These are phyloP conservation scores for Zhuliangozyma blackwelliae DNA, from an alignment of 1,139 yeast species.

Conservation along the genomic window DNA sequence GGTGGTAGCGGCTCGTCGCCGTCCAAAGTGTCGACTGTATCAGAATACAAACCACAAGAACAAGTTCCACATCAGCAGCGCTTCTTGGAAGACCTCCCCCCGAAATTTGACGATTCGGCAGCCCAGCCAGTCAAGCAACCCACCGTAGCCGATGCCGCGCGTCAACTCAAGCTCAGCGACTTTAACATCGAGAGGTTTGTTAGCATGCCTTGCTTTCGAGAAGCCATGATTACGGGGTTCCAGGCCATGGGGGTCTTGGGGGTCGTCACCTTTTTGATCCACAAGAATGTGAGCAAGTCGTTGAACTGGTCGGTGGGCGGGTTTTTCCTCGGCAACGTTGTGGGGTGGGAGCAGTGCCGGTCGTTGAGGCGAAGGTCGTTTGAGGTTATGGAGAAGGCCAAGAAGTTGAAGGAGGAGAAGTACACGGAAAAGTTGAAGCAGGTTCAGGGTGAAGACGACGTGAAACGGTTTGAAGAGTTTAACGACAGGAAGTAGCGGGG, in stretches of 20 bases:
- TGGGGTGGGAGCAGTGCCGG: constrained; percentile 93
- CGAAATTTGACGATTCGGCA: constrained; percentile 41
- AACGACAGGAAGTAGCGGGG: constrained; percentile 12
- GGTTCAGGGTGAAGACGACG: constrained; percentile 14
- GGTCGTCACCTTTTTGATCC: constrained; percentile 64
- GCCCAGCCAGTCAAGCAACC: constrained; percentile 16
- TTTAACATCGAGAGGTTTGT: constrained; percentile 53
- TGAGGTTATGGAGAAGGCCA: constrained; percentile 60
- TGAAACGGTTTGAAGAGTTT: constrained; percentile 24
- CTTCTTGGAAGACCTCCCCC: constrained; percentile 37
- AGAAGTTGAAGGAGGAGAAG: constrained; percentile 43
- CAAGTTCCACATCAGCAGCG: constrained; percentile 12
- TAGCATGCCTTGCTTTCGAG: constrained; percentile 83
- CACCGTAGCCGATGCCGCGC: constrained; percentile 29
- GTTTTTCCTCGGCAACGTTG: constrained; percentile 70
- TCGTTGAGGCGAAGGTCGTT: constrained; percentile 60
- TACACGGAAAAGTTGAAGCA: constrained; percentile 25
- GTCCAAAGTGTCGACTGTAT: constrained; percentile 24
- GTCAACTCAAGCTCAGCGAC: constrained; percentile 39
- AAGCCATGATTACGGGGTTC: constrained; percentile 82
- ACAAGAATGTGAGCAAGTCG: constrained; percentile 58
- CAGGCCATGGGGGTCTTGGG: constrained; percentile 81
- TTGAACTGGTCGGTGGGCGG: constrained; percentile 85
- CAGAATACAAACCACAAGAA: constrained; percentile 14
- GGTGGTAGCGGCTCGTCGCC: constrained; percentile 17